Evolutionary conservation across 768 basidiomycete genomes (phyloP).

Genomic region (Hygrocybe punicea): DNA sequence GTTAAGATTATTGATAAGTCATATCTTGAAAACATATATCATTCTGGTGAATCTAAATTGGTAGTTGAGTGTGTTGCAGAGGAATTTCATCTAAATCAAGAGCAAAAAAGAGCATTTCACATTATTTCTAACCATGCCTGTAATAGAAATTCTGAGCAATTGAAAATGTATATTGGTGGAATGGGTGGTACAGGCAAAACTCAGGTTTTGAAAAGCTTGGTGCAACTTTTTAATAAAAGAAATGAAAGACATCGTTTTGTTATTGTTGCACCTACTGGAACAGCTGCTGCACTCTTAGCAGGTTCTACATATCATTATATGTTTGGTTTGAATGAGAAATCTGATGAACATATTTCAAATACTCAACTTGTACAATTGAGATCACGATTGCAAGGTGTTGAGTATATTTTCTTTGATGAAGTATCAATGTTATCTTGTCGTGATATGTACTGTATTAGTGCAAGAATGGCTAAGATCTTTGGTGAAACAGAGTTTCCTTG

Average conservation of each 20-base stretch:
- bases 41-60: conserved; percentile 4
- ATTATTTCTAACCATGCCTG: conserved; percentile 30
- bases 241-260: conserved; percentile 27
- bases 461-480: conserved; percentile 20
- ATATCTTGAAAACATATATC: conserved; percentile 6
- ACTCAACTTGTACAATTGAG: conserved; percentile 6
- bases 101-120: conserved; percentile 32
- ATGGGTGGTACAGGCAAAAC: conserved; percentile 36
- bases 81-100: conserved; percentile 2
- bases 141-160: conserved; percentile 11
- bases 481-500: conserved; percentile 21
- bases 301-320: conserved; percentile 26
- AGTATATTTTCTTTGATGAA: conserved; percentile 30
- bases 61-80: conserved; percentile 18
- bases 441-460: conserved; percentile 32
- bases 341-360: neutral
- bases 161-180: conserved; percentile 35
- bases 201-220: conserved; percentile 27
- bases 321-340: conserved; percentile 7
- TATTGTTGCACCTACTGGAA: conserved; percentile 26
- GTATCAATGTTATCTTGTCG: conserved; percentile 40
- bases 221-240: conserved; percentile 20
- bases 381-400: conserved; percentile 4
- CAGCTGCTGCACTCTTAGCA: conserved; percentile 23
- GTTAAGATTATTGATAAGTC: conserved; percentile 25